phyloP scores from a whole-genome alignment of 139 green algal genomes.

The Chlorella sp. region DNA sequence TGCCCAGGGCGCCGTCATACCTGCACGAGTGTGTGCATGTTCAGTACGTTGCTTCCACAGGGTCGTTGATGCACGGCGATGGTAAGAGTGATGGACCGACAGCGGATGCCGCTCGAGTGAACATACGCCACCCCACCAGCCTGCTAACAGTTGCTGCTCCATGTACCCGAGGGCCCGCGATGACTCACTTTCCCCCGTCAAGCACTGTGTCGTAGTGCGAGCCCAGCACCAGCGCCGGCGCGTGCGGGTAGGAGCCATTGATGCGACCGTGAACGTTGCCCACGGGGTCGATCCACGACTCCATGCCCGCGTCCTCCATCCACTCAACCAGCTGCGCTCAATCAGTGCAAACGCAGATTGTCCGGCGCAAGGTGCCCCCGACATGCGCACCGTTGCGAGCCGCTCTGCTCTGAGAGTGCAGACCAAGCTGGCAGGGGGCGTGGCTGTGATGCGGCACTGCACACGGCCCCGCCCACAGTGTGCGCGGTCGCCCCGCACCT shows the following conservation, averaged over 20 bases:
- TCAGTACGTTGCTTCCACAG: background rate
- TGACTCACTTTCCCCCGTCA: slow-evolving; percentile 70
- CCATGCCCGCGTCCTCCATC: slow-evolving; percentile 76
- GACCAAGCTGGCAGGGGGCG: background rate
- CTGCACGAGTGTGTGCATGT: slow-evolving; percentile 6
- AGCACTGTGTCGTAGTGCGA: slow-evolving; percentile 92
- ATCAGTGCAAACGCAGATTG: background rate
- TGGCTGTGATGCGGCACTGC: background rate
- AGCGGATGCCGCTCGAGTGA: too few species aligned
- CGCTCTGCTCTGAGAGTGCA: background rate
- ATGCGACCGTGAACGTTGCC: slow-evolving; percentile 78
- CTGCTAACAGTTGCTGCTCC: too few species aligned
- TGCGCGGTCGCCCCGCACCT: slow-evolving; percentile 16
- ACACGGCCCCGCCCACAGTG: background rate
- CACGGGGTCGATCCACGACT: slow-evolving; percentile 61
- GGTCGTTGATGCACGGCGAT: background rate
- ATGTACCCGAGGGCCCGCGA: too few species aligned
- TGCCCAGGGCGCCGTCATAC: slow-evolving; percentile 82
- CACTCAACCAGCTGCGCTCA: slow-evolving; percentile 18
- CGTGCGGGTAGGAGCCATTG: slow-evolving; percentile 9
- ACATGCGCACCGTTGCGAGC: background rate
- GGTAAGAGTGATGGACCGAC: background rate
- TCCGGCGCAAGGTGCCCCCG: background rate
- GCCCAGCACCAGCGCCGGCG: slow-evolving; percentile 60
- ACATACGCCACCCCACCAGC: too few species aligned